Evolutionary conservation across 2,329 filamentous ascomycete species (phyloP), one percentile per base, ranked within the genome.

Genomic region (Fusarium euwallaceae): DNA sequence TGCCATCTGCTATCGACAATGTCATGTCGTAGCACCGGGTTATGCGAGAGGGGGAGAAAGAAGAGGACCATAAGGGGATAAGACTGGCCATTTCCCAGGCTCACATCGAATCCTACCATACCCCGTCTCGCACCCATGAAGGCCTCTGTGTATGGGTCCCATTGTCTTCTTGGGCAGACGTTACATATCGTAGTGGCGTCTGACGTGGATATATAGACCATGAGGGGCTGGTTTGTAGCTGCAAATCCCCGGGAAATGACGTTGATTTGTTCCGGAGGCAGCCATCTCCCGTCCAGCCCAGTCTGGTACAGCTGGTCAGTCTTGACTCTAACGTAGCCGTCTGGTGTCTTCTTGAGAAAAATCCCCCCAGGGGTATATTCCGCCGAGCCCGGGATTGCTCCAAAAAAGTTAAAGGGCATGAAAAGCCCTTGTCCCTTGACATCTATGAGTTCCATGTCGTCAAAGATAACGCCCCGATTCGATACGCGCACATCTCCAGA

Each of bases 391-490:
- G 55, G 7, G 5, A 7, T 58, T 8, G 6, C 2, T 2, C 4
- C 2, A 4, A 58, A 24, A 11, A 37, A 2, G 12, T 34, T 20
- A 12, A 61, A 20, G 17, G 17, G n/a, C 58, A 61, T 20, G n/a
- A 43, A 61, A 17, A 61, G 17, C 7, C 58, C 58, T 10, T 61
- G 11, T 16, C 27, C 58, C n/a, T 24, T 7, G 24, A 61, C 6
- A 10, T n/a, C 29, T 2, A 2, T 17, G 27, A 61, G 37, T n/a
- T 43, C 39, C 24, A 61, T 32, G 8, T 61, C 58, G 10, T 61
- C 39, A 10, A 61, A 61, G 14, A 41, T 29, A 6, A 61, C 5
- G 2, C 58, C 58, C 17, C 58, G 37, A n/a, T 61, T 61, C 17
- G 58, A 45, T 4, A 61, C 24, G 7, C 39, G 58, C 24, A 61